These are phyloP conservation scores for Nitzschia palea DNA, from an alignment of 108 stramenopile species.

Conservation along the genomic window DNA sequence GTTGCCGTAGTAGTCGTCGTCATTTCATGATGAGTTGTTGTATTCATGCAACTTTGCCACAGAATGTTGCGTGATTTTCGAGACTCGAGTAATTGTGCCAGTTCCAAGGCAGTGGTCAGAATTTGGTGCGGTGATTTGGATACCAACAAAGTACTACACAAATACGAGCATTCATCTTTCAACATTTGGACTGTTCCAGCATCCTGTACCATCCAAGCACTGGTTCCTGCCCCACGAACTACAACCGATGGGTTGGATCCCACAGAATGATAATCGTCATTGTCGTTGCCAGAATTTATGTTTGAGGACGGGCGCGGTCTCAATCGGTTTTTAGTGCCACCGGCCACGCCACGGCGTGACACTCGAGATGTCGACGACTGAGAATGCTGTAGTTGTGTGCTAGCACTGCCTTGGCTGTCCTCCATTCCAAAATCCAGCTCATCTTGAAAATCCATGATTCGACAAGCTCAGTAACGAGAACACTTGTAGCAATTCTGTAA, in stretches of 20 bases:
- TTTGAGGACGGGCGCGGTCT: too few relatives aligned
- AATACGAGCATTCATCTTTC: conserved; percentile 71
- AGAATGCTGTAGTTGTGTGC: too few relatives aligned
- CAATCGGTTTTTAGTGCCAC: too few relatives aligned
- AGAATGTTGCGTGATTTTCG: conserved; percentile 36
- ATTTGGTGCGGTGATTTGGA: conserved; percentile 1
- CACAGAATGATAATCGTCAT: too few relatives aligned
- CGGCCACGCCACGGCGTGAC: background rate
- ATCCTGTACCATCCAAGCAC: conserved; percentile 51
- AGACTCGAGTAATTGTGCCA: conserved; percentile 50
- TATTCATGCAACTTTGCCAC: conserved; percentile 30
- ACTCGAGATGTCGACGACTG: background rate
- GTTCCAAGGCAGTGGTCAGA: conserved; percentile 27
- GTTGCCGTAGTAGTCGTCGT: background rate
- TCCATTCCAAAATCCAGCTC: too few relatives aligned
- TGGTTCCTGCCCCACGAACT: conserved; percentile 14
- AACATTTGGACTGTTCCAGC: conserved; percentile 70
- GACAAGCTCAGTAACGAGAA: too few relatives aligned
- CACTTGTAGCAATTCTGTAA: too few relatives aligned
- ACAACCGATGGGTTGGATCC: too few relatives aligned
- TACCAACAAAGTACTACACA: conserved; percentile 57
- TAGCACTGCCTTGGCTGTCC: too few relatives aligned
- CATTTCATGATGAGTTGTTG: background rate
- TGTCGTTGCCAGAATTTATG: too few relatives aligned
- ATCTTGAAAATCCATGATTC: too few relatives aligned